Base-by-base conservation (phyloP, 202 grass and related monocot genomes). In the Digitaria exilis region DNA sequence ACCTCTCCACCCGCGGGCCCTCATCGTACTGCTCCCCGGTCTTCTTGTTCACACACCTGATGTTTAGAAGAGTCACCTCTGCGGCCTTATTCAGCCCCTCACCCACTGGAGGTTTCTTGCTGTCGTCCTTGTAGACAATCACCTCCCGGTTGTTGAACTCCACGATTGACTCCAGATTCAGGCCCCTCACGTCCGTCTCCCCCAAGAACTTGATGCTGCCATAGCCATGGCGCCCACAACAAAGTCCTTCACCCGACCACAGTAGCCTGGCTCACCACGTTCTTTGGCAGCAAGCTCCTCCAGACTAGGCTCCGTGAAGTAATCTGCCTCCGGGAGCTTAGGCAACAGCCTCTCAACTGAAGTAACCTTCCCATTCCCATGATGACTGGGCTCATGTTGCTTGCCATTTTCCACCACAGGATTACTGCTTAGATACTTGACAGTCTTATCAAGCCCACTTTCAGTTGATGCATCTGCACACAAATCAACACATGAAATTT, bases 211-310 rank as follows among this genome's bases (percentile, higher is more conserved):
- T 89, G 50, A 98, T 96, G 87, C 92, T 95, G 30, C 96, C 93
- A 24, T 90, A 98, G 43, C 61, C 87, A 55, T 74, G 91, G 62
- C 89, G 82, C 12, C 93, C 9, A 98, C 91, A 46, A 90, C 78
- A 58, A 98, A 98, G 77, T 91, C 89, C 49, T 70, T 89, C 9
- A 98, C 93, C 43, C 29, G 83, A 8, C 85, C 37, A 28, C 96
- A 98, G 78, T 90, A 98, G 35, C 96, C 96, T 39, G 85, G 89
- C 50, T 98, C 87, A 18, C 87, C 87, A 59, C 92, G 89, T 85
- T 98, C 96, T 84, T 90, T 95, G 18, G 93, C 93, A 0, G 92
- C 96, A 68, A 98, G 83, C 82, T 98, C 92, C 87, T 92, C 90
- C 30, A 98, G 82, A 29, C 90, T 88, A 65, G 96, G 96, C 39